Evolutionary conservation across 148 eudicot species (phyloP), one percentile per base, ranked within the genome.

Genomic region (Simmondsia chinensis): DNA sequence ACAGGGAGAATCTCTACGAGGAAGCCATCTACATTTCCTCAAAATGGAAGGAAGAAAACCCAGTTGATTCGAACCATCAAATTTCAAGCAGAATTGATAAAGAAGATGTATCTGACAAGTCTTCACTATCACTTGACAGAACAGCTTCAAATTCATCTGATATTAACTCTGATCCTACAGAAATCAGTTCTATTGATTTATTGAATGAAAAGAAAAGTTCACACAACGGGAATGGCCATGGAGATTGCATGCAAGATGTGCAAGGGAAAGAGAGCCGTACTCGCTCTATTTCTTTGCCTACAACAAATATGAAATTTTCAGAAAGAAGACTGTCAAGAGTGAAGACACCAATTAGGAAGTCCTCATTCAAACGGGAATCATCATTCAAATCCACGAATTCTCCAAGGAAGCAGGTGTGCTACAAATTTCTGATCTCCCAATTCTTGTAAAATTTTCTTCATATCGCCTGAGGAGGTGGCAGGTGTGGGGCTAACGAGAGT

Each of bases 1-100:
- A 58, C 60, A 71, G 83, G 34, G 65, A 74, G 59, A 70, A 74
- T 17, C 57, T 89, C 6, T 70, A 80, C 51, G 71, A 80, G 35
- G 93, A 83, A 66, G 79, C 80, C 20, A 60, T 75, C 18, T 56
- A 53, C 54, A 50, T 45, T 13, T 68, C 72, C 34, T 71, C 91
- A 29, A 61, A 51, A 56, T 66, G 43, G 40, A 75, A 43, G 59
- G 22, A 61, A 20, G 81, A 72, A 20, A 52, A 46, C 41, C 58
- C 56, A 23, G 5, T 35, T 32, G 69, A 61, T 50, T 61, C 61
- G 1, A 22, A 39, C 17, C 42, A 65, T 8, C 65, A 51, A 13
- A 17, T 52, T 5, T 49, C 59, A 26, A 43, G 44, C 52, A 56
- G 36, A 41, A 48, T 33, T 41, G 57, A 61, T 33, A 63, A 49